Conservation (phyloP, 148 eudicot genomes). For the Nepenthes mirabilis region DNA sequence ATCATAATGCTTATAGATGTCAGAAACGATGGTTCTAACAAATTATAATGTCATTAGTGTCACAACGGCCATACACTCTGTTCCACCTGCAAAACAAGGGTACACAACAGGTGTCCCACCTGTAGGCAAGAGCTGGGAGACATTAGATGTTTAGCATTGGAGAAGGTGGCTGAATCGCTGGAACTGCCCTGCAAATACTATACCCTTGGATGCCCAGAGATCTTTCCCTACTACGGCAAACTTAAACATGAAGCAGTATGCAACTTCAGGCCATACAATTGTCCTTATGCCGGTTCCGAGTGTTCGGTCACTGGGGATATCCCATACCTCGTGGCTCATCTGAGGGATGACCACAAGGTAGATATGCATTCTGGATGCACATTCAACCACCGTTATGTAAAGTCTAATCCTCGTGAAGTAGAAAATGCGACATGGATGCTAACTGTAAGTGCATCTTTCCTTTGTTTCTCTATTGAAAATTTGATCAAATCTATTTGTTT, state of each 20-base stretch:
- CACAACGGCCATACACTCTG: conserved; percentile 18
- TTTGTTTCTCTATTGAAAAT: too few relatives aligned
- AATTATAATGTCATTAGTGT: conserved; percentile 8
- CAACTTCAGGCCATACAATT: conserved; percentile 36
- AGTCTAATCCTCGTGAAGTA: conserved; percentile 39
- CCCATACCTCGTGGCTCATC: conserved; percentile 20
- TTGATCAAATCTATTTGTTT: too few relatives aligned
- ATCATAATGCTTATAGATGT: too few relatives aligned
- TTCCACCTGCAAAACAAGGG: conserved; percentile 20
- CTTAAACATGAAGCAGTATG: conserved; percentile 31
- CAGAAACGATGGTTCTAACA: not conserved
- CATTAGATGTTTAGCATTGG: conserved; percentile 14
- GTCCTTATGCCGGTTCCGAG: conserved; percentile 47
- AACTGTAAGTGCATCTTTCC: conserved; percentile 20
- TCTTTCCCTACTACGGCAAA: conserved; percentile 21
- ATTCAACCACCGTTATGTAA: conserved; percentile 39
- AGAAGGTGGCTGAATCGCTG: conserved; percentile 17
- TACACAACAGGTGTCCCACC: conserved; percentile 15
- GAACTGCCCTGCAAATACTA: conserved; percentile 17
- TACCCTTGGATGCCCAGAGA: conserved; percentile 7
- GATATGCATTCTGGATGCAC: conserved; percentile 47
- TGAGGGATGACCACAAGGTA: conserved; percentile 36
- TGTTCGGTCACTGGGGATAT: conserved; percentile 15
- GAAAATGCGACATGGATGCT: conserved; percentile 49
- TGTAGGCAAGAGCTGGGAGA: conserved; percentile 20